Conservation (phyloP, 768 basidiomycete species). For the Hortiboletus flavorubellus region DNA sequence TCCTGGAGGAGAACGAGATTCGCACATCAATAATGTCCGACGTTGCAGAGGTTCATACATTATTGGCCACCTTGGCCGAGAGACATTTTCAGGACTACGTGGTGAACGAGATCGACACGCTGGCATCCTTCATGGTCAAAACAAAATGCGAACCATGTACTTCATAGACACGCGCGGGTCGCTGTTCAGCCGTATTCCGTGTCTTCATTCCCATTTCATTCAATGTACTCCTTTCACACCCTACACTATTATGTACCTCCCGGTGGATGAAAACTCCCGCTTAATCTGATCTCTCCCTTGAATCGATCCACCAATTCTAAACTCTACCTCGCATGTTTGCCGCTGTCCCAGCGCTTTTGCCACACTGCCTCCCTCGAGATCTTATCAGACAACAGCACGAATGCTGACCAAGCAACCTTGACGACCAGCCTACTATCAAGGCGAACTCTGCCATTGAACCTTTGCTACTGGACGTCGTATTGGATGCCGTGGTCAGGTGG, state of each 20-base stretch:
- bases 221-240: slow-evolving; percentile 18
- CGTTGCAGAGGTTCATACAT: slow-evolving; percentile 59
- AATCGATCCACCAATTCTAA: neutral
- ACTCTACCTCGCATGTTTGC: neutral
- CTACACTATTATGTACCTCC: neutral
- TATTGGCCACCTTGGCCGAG: slow-evolving; percentile 68
- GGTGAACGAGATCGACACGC: slow-evolving; percentile 73
- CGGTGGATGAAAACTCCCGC: slow-evolving; percentile 5
- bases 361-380: slow-evolving; percentile 6
- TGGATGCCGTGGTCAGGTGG: too few species aligned
- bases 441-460: too few species aligned
- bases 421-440: neutral
- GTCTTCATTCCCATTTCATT: neutral
- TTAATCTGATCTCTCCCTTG: neutral
- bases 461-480: too few species aligned
- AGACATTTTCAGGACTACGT: slow-evolving; percentile 65
- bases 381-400: slow-evolving; percentile 22
- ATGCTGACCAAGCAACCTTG: slow-evolving; percentile 20
- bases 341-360: neutral
- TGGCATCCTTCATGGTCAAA: slow-evolving; percentile 80
- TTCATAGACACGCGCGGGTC: slow-evolving; percentile 17
- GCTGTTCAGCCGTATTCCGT: slow-evolving; percentile 11
- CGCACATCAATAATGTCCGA: slow-evolving; percentile 71
- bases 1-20: slow-evolving; percentile 58
- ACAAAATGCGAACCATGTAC: slow-evolving; percentile 44